Evolutionary conservation across 441 rosid species (phyloP).

Genomic region (Gossypium davidsonii): DNA sequence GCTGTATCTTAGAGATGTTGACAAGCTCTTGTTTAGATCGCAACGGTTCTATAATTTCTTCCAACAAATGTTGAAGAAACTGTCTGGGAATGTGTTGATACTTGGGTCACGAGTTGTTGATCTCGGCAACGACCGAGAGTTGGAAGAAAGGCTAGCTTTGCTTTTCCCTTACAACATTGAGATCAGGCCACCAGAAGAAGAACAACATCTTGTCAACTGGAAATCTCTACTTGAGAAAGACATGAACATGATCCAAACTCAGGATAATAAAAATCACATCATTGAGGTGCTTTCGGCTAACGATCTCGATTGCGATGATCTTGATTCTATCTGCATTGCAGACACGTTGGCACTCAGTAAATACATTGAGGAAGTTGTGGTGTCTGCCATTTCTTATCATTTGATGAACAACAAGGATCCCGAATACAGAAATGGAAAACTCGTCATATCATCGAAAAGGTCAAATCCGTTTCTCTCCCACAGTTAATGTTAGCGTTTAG

Average conservation of each 20-base stretch:
- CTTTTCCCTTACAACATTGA: conserved; percentile 71
- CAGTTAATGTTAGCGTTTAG: neutral
- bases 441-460: conserved; percentile 65
- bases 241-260: conserved; percentile 71
- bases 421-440: conserved; percentile 66
- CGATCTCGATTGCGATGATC: conserved; percentile 75
- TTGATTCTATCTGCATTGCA: conserved; percentile 51
- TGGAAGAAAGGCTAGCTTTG: conserved; percentile 48
- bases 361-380: conserved; percentile 69
- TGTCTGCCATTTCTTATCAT: conserved; percentile 69
- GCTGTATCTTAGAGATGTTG: conserved; percentile 70
- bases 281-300: conserved; percentile 75
- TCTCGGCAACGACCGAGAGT: conserved; percentile 38
- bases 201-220: conserved; percentile 65
- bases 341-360: conserved; percentile 57
- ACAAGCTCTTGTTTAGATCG: conserved; percentile 56
- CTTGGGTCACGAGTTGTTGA: conserved; percentile 66
- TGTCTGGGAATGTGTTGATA: conserved; percentile 60
- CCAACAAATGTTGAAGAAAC: conserved; percentile 63
- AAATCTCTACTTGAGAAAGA: conserved; percentile 66
- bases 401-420: conserved; percentile 60
- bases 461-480: conserved; percentile 12
- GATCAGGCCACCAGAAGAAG: conserved; percentile 65
- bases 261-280: conserved; percentile 67
- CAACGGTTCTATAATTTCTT: conserved; percentile 61